Percentiles rank a stretch among this genome's conserved stretches.
These are phyloP conservation scores for Glarea lozoyensis DNA, from an alignment of 495 filamentous ascomycete species.

Conservation along the genomic window DNA sequence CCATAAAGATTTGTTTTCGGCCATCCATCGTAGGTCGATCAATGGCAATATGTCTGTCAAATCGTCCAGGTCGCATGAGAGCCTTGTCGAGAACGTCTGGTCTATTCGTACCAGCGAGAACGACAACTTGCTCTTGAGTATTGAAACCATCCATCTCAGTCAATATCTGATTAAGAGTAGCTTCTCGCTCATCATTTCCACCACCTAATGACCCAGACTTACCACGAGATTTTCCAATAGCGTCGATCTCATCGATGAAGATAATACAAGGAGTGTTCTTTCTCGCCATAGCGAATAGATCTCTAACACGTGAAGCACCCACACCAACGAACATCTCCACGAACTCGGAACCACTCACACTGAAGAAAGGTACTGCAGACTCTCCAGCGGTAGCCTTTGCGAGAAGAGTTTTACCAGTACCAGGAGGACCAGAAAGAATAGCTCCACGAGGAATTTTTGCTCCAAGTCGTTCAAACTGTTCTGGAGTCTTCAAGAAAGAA, in stretches of 20 bases:
- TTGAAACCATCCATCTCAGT: slow-evolving; percentile 99
- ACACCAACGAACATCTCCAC: slow-evolving; percentile 99
- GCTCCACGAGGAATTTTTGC: slow-evolving; percentile 97
- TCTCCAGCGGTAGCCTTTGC: slow-evolving; percentile 97
- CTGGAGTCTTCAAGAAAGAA: slow-evolving; percentile 85
- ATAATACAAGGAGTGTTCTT: slow-evolving; percentile 98
- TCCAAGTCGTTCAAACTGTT: slow-evolving; percentile 82
- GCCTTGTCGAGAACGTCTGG: slow-evolving; percentile 92
- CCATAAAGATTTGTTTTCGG: slow-evolving; percentile 89
- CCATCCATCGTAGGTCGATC: slow-evolving; percentile 95
- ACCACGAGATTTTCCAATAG: slow-evolving; percentile 82
- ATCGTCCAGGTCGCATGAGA: slow-evolving; percentile 90
- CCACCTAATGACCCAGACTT: slow-evolving; percentile 59
- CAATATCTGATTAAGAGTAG: slow-evolving; percentile 93
- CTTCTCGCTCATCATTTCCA: slow-evolving; percentile 94
- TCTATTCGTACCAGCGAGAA: slow-evolving; percentile 95
- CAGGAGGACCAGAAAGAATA: slow-evolving; percentile 90
- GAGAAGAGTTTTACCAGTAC: slow-evolving; percentile 95
- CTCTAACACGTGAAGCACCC: slow-evolving; percentile 87
- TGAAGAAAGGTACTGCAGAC: slow-evolving; percentile 96
- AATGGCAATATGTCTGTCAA: slow-evolving; percentile 91
- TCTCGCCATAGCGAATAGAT: slow-evolving; percentile 87
- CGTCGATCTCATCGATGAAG: slow-evolving; percentile 99
- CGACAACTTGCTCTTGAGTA: slow-evolving; percentile 91
- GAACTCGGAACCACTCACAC: slow-evolving; percentile 95